Evolutionary conservation across 2,329 filamentous ascomycete genomes (phyloP).

Genomic region (Massarina eburnea): DNA sequence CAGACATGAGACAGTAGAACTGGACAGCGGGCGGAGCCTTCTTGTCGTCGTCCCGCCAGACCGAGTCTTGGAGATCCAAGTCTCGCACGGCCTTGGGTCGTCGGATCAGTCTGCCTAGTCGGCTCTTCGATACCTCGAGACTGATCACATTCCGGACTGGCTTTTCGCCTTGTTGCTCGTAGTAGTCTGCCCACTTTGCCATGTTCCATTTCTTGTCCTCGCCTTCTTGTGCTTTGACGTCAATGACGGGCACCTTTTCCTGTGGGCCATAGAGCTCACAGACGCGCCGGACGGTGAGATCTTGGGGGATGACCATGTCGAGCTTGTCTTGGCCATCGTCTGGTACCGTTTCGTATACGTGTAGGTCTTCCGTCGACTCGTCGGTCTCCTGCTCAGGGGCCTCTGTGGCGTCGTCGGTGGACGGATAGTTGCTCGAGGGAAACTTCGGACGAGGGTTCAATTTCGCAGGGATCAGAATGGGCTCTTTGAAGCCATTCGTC

Average conservation of each 20-base stretch:
- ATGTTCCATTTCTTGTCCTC: slow-evolving; percentile 67
- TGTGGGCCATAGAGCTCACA: slow-evolving; percentile 65
- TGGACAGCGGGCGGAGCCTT: slow-evolving; percentile 65
- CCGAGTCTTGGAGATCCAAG: slow-evolving; percentile 58
- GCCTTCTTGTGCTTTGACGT: slow-evolving; percentile 69
- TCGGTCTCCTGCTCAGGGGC: slow-evolving; percentile 3
- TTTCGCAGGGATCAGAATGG: slow-evolving; percentile 65
- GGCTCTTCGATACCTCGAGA: slow-evolving; percentile 66
- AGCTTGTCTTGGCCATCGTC: slow-evolving; percentile 66
- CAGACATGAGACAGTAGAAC: slow-evolving; percentile 71
- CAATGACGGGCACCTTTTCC: slow-evolving; percentile 66
- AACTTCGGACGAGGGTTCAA: slow-evolving; percentile 58
- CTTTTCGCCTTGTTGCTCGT: slow-evolving; percentile 65
- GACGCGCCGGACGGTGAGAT: slow-evolving; percentile 64
- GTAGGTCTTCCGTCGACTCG: slow-evolving; percentile 31
- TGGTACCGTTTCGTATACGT: slow-evolving; percentile 52
- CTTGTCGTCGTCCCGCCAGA: slow-evolving; percentile 59
- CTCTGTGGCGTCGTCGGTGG: background rate
- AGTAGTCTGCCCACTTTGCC: slow-evolving; percentile 67
- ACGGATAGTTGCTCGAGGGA: slow-evolving; percentile 13
- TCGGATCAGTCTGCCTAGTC: slow-evolving; percentile 62
- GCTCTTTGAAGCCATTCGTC: slow-evolving; percentile 64
- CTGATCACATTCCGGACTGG: slow-evolving; percentile 70
- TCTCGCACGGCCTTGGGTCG: slow-evolving; percentile 67
- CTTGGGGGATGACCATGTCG: slow-evolving; percentile 68